Percentiles rank a stretch among this genome's conserved stretches.
phyloP scores from a whole-genome alignment of 2,329 filamentous ascomycete genomes.

The Nakataea oryzae region DNA sequence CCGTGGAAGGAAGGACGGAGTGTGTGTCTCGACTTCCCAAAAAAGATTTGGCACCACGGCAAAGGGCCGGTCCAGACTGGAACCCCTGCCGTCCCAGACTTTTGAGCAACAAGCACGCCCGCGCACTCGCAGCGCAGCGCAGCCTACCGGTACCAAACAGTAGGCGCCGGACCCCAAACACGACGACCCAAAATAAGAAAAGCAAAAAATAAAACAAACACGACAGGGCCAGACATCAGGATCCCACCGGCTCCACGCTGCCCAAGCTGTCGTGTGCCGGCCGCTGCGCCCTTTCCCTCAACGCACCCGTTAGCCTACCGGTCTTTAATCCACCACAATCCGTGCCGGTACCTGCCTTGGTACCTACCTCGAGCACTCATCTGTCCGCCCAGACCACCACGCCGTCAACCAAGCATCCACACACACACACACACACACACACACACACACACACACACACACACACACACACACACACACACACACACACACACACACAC shows the following conservation, averaged over 20 bases:
- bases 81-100: background rate
- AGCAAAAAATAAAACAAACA: background rate
- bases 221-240: no score
- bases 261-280: background rate
- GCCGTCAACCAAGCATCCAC: no score
- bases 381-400: background rate
- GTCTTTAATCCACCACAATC: background rate
- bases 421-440: background rate
- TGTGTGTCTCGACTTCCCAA: background rate
- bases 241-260: background rate
- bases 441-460: background rate
- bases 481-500: background rate
- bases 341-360: background rate
- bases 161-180: background rate
- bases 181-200: background rate
- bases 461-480: no score
- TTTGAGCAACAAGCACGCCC: background rate
- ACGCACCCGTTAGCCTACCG: background rate
- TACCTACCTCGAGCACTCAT: background rate
- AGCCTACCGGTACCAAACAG: background rate
- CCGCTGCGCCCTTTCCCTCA: background rate
- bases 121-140: no score
- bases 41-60: background rate
- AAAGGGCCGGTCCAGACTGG: no score
- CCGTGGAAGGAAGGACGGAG: background rate